Conservation (phyloP, 768 basidiomycete species). For the Zangia roseola region DNA sequence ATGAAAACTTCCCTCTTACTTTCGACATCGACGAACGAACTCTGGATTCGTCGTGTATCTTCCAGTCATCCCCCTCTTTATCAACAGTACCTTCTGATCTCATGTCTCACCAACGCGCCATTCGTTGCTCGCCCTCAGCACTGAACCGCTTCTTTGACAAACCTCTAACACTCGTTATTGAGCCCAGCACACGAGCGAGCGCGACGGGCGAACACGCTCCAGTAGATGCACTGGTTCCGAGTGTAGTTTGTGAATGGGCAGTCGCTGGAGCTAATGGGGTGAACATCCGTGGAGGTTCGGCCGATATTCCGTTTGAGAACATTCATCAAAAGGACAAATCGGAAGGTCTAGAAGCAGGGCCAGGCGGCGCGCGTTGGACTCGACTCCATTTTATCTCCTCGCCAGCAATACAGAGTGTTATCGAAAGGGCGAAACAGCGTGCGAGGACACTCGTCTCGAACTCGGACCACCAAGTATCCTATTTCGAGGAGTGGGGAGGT, state of each 20-base stretch:
- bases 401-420: slow-evolving; percentile 53
- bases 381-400: slow-evolving; percentile 77
- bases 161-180: slow-evolving; percentile 76
- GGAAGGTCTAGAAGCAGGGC: slow-evolving; percentile 8
- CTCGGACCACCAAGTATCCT: slow-evolving; percentile 81
- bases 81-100: slow-evolving; percentile 32
- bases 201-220: slow-evolving; percentile 90
- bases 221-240: slow-evolving; percentile 87
- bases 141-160: slow-evolving; percentile 93
- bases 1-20: slow-evolving; percentile 31
- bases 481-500: slow-evolving; percentile 79
- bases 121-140: slow-evolving; percentile 63
- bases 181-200: slow-evolving; percentile 81
- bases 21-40: slow-evolving; percentile 26
- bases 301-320: slow-evolving; percentile 27
- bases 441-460: slow-evolving; percentile 63
- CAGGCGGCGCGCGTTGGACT: slow-evolving; percentile 44
- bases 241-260: slow-evolving; percentile 81
- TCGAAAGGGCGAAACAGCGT: slow-evolving; percentile 52
- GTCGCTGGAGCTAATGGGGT: slow-evolving; percentile 38
- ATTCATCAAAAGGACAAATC: neutral
- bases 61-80: slow-evolving; percentile 8
- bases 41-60: neutral
- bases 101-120: slow-evolving; percentile 73
- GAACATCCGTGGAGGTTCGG: slow-evolving; percentile 50